These are phyloP conservation scores for Leccinum uliginosum DNA, from an alignment of 768 basidiomycete genomes.

Conservation along the genomic window DNA sequence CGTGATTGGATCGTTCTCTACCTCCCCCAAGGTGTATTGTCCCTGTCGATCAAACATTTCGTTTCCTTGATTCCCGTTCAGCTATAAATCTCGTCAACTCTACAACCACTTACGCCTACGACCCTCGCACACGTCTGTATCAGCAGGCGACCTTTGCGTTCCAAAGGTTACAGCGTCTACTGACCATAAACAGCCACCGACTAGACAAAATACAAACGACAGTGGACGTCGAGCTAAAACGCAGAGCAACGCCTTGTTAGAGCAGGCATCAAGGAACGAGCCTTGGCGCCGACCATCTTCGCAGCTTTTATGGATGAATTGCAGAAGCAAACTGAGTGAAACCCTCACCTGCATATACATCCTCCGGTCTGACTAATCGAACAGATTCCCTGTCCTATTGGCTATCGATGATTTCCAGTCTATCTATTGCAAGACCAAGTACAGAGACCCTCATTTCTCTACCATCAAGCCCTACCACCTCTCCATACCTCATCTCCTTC, in stretches of 20 bases:
- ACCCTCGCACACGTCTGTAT: constrained; percentile 73
- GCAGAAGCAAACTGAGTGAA: constrained; percentile 61
- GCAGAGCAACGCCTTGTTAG: constrained; percentile 50
- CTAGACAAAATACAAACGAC: constrained; percentile 46
- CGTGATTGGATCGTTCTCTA: constrained; percentile 82
- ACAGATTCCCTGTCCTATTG: constrained; percentile 71
- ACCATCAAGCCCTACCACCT: constrained; percentile 73
- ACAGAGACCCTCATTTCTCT: constrained; percentile 72
- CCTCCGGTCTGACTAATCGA: neutral
- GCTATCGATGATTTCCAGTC: constrained; percentile 89
- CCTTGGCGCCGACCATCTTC: constrained; percentile 52
- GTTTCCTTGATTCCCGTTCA: constrained; percentile 17
- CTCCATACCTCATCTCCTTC: constrained; percentile 67
- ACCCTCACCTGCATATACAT: neutral
- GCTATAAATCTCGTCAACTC: constrained; percentile 67
- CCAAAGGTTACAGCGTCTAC: constrained; percentile 59
- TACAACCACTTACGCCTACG: constrained; percentile 66
- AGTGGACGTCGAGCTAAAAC: constrained; percentile 45
- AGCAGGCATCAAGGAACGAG: constrained; percentile 49
- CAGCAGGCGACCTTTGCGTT: constrained; percentile 63
- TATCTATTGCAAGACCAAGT: constrained; percentile 61
- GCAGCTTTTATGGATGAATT: constrained; percentile 59
- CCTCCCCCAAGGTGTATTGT: constrained; percentile 63
- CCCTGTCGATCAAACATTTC: neutral
- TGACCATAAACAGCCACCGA: constrained; percentile 50